Base-by-base conservation (phyloP, 2,329 filamentous ascomycete genomes). In the Cucurbitaria berberidis region DNA sequence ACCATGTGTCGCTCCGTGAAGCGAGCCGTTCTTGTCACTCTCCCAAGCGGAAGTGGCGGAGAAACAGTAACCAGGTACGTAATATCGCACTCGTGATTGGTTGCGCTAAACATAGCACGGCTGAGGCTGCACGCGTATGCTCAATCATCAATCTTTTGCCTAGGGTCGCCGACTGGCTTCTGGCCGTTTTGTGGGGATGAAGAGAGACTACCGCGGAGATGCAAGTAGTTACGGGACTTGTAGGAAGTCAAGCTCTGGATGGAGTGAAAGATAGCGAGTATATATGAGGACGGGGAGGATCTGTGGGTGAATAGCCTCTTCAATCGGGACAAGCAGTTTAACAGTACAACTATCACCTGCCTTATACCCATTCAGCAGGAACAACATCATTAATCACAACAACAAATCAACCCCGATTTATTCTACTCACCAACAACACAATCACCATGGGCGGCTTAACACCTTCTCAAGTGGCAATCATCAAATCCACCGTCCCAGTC, bases 401-500 rank as follows among this genome's bases (percentile, higher is more conserved):
- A 7, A 22, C 19, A 41, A 13, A 27, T 24, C 21, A 27, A 27
- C 24, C 24, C 24, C 6, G 10, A 42, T 11, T 7, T 19, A 29
- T 24, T 18, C 10, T 16, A 42, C 10, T 29, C n/a, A 15, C 22
- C 29, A 56, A 24, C 34, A 50, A 32, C 19, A 34, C 30, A 26
- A 13, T 39, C 19, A 27, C 19, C 46, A 74, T 74, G 70, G 54
- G 64, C 24, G 29, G 82, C 51, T 77, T 91, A 53, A 86, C 87
- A 10, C 76, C 82, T 22, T 77, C 82, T 43, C 87, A 92, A 76
- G 80, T 83, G 51, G 77, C 82, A 45, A 81, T 88, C 66, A 86
- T 92, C 74, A 87, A 86, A 73, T 81, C 86, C 45, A 91, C 89
- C 5, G 84, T 90, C 53, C 89, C 89, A 2, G 82, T 87, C 29